Conservation (phyloP, 2,329 filamentous ascomycete genomes). For the Talaromyces amestolkiae region DNA sequence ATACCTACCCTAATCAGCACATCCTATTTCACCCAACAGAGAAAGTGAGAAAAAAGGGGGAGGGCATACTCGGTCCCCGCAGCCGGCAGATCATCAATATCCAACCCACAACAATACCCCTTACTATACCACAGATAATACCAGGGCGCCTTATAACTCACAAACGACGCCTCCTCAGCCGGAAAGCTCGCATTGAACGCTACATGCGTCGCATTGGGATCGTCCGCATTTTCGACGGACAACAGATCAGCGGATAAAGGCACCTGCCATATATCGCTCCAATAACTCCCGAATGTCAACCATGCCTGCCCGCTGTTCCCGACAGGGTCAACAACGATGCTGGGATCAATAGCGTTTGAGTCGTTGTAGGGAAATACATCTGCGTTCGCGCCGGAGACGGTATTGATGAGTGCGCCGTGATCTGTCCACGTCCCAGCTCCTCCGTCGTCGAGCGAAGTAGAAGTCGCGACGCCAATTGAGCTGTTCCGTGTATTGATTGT, state of each 20-base stretch:
- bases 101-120: slow-evolving; percentile 39
- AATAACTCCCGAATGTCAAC: slow-evolving; percentile 67
- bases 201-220: slow-evolving; percentile 30
- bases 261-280: slow-evolving; percentile 63
- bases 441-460: slow-evolving; percentile 32
- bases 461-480: slow-evolving; percentile 60
- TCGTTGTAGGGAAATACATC: slow-evolving; percentile 35
- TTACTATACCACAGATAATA: slow-evolving; percentile 43
- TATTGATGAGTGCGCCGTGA: slow-evolving; percentile 34
- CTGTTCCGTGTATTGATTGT: slow-evolving; percentile 61
- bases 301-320: slow-evolving; percentile 37
- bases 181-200: slow-evolving; percentile 22
- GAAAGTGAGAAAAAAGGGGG: not conserved
- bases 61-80: slow-evolving; percentile 17
- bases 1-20: slow-evolving; percentile 24
- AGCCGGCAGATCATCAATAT: slow-evolving; percentile 24
- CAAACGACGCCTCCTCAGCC: slow-evolving; percentile 36
- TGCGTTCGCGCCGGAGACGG: slow-evolving; percentile 31
- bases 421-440: slow-evolving; percentile 34
- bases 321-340: slow-evolving; percentile 44
- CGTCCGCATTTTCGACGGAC: slow-evolving; percentile 22
- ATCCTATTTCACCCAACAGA: not conserved
- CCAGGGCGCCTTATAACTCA: slow-evolving; percentile 35
- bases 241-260: slow-evolving; percentile 40
- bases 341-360: slow-evolving; percentile 63